phyloP scores from a whole-genome alignment of 1,284 basidiomycete species.

The Ustilago trichophora region DNA sequence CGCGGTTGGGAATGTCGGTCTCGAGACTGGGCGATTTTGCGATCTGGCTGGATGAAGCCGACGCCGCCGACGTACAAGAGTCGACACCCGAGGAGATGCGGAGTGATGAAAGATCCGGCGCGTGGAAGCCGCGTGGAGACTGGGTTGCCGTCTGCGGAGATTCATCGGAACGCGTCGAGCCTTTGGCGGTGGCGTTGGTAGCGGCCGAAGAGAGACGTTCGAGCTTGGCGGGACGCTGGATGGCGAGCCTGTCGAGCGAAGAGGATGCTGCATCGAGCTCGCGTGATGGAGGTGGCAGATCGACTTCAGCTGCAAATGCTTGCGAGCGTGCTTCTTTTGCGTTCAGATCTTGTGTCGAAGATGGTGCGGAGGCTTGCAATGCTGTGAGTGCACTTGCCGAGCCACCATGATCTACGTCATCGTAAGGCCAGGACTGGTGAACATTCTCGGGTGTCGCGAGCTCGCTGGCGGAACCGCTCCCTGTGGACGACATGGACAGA shows the following conservation, averaged over 20 bases:
- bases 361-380: constrained; percentile 4
- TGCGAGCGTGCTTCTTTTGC: constrained; percentile 1
- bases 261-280: constrained; percentile 3
- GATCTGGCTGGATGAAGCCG: background rate
- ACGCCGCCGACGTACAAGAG: background rate
- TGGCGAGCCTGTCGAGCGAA: constrained; percentile 18
- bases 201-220: constrained; percentile 34
- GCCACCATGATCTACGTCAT: background rate
- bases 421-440: constrained; percentile 32
- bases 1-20: constrained; percentile 5
- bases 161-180: constrained; percentile 14
- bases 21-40: constrained; percentile 11
- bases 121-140: constrained; percentile 7
- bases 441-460: constrained; percentile 43
- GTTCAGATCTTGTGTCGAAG: background rate
- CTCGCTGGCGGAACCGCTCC: constrained; percentile 43
- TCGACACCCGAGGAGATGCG: constrained; percentile 4
- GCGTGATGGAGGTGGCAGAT: constrained; percentile 11
- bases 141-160: constrained; percentile 26
- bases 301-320: background rate
- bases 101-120: constrained; percentile 7
- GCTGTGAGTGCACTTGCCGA: constrained; percentile 18
- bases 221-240: constrained; percentile 38
- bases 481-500: constrained; percentile 50
- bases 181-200: constrained; percentile 29